These are phyloP conservation scores for Fomitopsis pulvina DNA, from an alignment of 768 basidiomycete genomes.

Conservation along the genomic window DNA sequence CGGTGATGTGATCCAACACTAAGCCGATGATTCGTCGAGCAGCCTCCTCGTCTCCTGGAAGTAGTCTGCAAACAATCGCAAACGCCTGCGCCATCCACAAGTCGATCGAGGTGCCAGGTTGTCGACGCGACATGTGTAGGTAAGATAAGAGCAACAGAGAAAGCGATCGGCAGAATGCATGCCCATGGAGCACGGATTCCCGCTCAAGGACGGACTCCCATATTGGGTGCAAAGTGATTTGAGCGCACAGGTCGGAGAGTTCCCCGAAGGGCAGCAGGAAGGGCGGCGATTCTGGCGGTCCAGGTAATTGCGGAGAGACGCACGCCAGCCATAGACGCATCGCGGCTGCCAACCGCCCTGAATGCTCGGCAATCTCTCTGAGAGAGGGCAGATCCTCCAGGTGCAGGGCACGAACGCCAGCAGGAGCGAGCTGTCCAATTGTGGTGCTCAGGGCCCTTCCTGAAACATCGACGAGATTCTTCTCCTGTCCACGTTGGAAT, in stretches of 20 bases:
- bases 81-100: slow-evolving; percentile 67
- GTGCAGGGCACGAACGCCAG: slow-evolving; percentile 1
- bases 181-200: slow-evolving; percentile 22
- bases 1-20: slow-evolving; percentile 30
- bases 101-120: slow-evolving; percentile 49
- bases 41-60: slow-evolving; percentile 71
- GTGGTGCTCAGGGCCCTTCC: slow-evolving; percentile 13
- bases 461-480: slow-evolving; percentile 17
- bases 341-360: slow-evolving; percentile 36
- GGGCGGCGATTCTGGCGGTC: slow-evolving; percentile 41
- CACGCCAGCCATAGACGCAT: slow-evolving; percentile 65
- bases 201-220: slow-evolving; percentile 35
- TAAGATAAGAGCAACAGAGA: slow-evolving; percentile 47
- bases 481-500: slow-evolving; percentile 32
- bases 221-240: slow-evolving; percentile 41
- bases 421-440: slow-evolving; percentile 10
- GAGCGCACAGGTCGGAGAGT: slow-evolving; percentile 47
- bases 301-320: slow-evolving; percentile 35
- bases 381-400: slow-evolving; percentile 11
- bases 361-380: slow-evolving; percentile 27
- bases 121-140: slow-evolving; percentile 49
- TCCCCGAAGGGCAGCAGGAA: slow-evolving; percentile 54
- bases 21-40: slow-evolving; percentile 38
- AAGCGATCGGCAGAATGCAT: slow-evolving; percentile 41
- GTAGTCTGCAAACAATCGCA: slow-evolving; percentile 43